phyloP scores from a whole-genome alignment of 192 early-diverging fungal genomes.

The Umbelopsis sp. region DNA sequence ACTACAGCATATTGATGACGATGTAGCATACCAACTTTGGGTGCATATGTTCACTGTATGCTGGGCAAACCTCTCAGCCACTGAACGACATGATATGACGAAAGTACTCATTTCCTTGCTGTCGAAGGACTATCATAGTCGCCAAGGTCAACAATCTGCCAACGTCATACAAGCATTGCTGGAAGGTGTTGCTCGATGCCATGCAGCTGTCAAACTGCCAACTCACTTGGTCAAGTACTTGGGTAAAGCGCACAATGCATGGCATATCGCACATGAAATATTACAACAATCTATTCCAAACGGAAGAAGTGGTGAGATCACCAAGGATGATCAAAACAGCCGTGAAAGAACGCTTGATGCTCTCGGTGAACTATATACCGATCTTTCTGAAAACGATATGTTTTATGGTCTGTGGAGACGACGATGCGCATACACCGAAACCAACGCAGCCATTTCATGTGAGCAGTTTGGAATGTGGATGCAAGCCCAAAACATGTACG shows the following conservation, averaged over 20 bases:
- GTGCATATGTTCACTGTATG: slow-evolving; percentile 77
- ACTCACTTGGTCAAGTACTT: slow-evolving; percentile 94
- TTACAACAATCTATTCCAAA: slow-evolving; percentile 68
- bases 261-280: slow-evolving; percentile 87
- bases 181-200: slow-evolving; percentile 79
- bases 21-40: slow-evolving; percentile 81
- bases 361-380: slow-evolving; percentile 79
- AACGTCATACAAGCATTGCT: slow-evolving; percentile 95
- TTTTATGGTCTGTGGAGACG: slow-evolving; percentile 92
- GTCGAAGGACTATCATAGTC: slow-evolving; percentile 87
- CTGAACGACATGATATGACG: slow-evolving; percentile 84
- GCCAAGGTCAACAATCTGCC: slow-evolving; percentile 78
- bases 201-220: slow-evolving; percentile 76
- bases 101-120: slow-evolving; percentile 84
- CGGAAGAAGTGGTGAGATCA: slow-evolving; percentile 42
- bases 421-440: slow-evolving; percentile 86
- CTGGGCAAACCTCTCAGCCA: slow-evolving; percentile 72
- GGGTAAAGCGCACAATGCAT: slow-evolving; percentile 89
- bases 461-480: slow-evolving; percentile 95
- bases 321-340: slow-evolving; percentile 86
- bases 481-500: slow-evolving; percentile 88
- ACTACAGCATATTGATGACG: slow-evolving; percentile 66
- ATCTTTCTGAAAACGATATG: slow-evolving; percentile 90
- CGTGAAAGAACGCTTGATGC: slow-evolving; percentile 91
- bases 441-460: slow-evolving; percentile 93